Percentiles rank a stretch among this genome's conserved stretches.
phyloP scores from a whole-genome alignment of 2,329 filamentous ascomycete species.

The Colletotrichum costaricense region DNA sequence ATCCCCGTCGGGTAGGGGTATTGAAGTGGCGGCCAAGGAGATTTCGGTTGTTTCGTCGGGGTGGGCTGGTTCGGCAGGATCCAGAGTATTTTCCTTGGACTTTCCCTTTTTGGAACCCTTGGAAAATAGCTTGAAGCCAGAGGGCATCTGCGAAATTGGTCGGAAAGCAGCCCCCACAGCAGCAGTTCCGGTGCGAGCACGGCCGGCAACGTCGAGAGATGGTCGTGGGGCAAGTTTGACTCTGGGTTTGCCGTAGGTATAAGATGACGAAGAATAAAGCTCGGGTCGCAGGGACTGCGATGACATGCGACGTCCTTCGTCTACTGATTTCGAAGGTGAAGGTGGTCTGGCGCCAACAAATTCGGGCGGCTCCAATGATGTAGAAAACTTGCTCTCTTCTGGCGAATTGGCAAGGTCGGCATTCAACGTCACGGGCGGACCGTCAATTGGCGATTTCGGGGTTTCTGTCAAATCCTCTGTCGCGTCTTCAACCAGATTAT shows the following conservation, averaged over 20 bases:
- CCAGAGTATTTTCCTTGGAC: conserved; percentile 45
- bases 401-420: conserved; percentile 62
- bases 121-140: conserved; percentile 78
- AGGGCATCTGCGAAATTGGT: conserved; percentile 82
- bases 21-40: conserved; percentile 46
- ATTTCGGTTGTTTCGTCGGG: conserved; percentile 51
- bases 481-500: conserved; percentile 45
- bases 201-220: conserved; percentile 72
- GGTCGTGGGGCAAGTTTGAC: conserved; percentile 91
- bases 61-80: conserved; percentile 43
- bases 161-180: conserved; percentile 65
- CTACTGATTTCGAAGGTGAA: conserved; percentile 58
- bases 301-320: conserved; percentile 58
- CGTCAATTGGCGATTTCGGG: conserved; percentile 44
- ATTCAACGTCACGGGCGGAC: conserved; percentile 60
- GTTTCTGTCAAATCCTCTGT: conserved; percentile 42
- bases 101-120: conserved; percentile 67
- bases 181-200: conserved; percentile 62
- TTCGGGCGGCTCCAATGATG: conserved; percentile 60
- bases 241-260: conserved; percentile 75
- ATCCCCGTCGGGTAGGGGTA: conserved; percentile 48
- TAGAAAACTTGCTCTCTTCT: conserved; percentile 62
- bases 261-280: conserved; percentile 60
- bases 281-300: conserved; percentile 65
- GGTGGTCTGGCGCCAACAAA: conserved; percentile 61